These are phyloP conservation scores for Wickerhamomyces sp. DNA, from an alignment of 1,139 yeast species.

Conservation along the genomic window DNA sequence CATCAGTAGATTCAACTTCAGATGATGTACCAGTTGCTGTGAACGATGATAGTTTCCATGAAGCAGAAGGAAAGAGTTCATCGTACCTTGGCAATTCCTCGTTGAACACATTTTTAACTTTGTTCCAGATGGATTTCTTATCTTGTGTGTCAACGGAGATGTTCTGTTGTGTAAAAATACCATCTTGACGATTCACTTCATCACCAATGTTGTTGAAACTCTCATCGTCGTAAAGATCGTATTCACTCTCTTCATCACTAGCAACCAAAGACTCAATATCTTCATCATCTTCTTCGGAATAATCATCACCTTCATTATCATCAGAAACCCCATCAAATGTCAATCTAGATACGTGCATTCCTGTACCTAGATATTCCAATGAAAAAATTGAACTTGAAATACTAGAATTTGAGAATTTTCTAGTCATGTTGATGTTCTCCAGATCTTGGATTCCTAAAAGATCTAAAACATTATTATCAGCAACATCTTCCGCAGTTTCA, in stretches of 20 bases:
- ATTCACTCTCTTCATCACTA: slow-evolving; percentile 26
- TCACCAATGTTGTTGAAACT: slow-evolving; percentile 1
- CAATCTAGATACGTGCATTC: slow-evolving; percentile 23
- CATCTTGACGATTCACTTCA: too few relatives aligned
- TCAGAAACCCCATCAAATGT: slow-evolving; percentile 16
- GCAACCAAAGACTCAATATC: slow-evolving; percentile 24
- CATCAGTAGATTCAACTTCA: slow-evolving; percentile 25
- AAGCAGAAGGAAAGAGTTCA: slow-evolving; percentile 62
- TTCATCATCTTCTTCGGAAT: slow-evolving; percentile 12
- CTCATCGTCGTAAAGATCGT: slow-evolving; percentile 15
- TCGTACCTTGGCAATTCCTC: slow-evolving; percentile 71
- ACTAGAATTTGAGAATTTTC: slow-evolving; percentile 22
- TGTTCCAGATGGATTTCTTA: slow-evolving; percentile 48
- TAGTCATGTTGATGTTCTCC: slow-evolving; percentile 16
- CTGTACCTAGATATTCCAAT: slow-evolving; percentile 21
- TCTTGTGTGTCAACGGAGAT: neutral
- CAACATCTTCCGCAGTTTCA: slow-evolving; percentile 42
- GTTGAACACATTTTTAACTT: slow-evolving; percentile 52
- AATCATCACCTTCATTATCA: slow-evolving; percentile 10
- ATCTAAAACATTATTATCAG: slow-evolving; percentile 65
- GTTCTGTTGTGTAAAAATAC: too few relatives aligned
- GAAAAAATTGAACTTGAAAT: slow-evolving; percentile 23
- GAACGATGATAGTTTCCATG: slow-evolving; percentile 17
- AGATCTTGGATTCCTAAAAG: slow-evolving; percentile 24
- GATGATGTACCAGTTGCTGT: slow-evolving; percentile 17